These are phyloP conservation scores for Chenopodium formosanum DNA, from an alignment of 148 eudicot species.

Conservation along the genomic window DNA sequence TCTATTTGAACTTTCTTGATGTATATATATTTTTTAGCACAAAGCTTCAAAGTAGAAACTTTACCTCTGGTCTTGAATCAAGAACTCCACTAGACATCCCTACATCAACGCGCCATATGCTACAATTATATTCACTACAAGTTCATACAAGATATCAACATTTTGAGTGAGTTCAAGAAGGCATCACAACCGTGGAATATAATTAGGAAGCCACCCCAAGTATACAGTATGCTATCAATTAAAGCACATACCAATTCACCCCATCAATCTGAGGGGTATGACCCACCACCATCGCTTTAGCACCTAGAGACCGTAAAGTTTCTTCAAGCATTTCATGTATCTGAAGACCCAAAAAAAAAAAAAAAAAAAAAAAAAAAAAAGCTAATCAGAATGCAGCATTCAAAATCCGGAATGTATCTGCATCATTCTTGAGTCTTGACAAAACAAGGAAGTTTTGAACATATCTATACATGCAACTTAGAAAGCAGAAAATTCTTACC, in stretches of 20 bases:
- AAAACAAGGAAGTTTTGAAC: neutral
- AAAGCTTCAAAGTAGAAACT: no score
- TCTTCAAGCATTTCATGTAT: conserved; percentile 63
- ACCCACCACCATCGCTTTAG: conserved; percentile 95
- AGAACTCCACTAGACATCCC: conserved; percentile 99
- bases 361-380: neutral
- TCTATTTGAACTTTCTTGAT: no score
- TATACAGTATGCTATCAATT: conserved; percentile 14
- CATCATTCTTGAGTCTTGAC: neutral
- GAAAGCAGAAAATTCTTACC: conserved; percentile 34
- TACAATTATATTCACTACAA: conserved; percentile 73
- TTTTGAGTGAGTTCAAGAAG: neutral
- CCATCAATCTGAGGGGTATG: conserved; percentile 91
- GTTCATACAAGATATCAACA: neutral
- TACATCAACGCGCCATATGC: conserved; percentile 96
- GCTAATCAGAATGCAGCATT: neutral
- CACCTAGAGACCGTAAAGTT: conserved; percentile 75
- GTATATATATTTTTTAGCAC: no score
- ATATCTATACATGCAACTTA: neutral
- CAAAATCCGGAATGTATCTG: neutral
- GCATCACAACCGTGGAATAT: neutral
- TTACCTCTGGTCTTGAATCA: conserved; percentile 82
- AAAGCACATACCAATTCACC: conserved; percentile 68
- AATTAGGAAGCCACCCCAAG: neutral
- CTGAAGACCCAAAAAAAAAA: conserved; percentile 31